Evolutionary conservation across 1,284 basidiomycete species (phyloP).

Genomic region (Puccinia triticina): DNA sequence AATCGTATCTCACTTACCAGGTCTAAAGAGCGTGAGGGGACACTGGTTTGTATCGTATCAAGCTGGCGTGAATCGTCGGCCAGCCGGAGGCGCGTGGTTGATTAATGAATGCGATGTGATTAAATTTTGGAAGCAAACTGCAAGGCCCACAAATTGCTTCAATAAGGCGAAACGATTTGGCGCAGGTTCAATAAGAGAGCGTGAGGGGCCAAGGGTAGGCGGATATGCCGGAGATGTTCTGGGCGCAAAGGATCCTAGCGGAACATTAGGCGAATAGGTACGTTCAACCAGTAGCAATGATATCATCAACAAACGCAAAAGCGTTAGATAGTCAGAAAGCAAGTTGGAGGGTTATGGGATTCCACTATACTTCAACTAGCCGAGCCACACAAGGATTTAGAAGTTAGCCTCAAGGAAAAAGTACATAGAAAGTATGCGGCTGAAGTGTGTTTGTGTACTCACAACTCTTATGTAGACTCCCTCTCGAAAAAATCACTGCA

Average conservation of each 20-base stretch:
- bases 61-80: neutral
- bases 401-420: slow-evolving; percentile 6
- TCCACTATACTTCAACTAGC: slow-evolving; percentile 24
- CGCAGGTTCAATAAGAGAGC: neutral
- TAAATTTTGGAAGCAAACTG: neutral
- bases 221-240: slow-evolving; percentile 34
- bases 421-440: neutral
- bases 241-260: slow-evolving; percentile 24
- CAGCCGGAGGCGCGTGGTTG: slow-evolving; percentile 12
- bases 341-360: slow-evolving; percentile 21
- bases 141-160: neutral
- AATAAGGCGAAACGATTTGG: neutral
- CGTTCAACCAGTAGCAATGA: slow-evolving; percentile 13
- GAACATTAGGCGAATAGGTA: slow-evolving; percentile 26
- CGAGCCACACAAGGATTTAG: slow-evolving; percentile 17
- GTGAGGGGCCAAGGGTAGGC: slow-evolving; percentile 15
- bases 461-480: slow-evolving; percentile 11
- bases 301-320: slow-evolving; percentile 26
- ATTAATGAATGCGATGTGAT: neutral
- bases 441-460: slow-evolving; percentile 23
- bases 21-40: neutral
- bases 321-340: slow-evolving; percentile 35
- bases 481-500: neutral
- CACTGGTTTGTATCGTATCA: neutral
- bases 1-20: neutral